Conservation (phyloP, 2,329 filamentous ascomycete genomes). For the Volutella citrinella region DNA sequence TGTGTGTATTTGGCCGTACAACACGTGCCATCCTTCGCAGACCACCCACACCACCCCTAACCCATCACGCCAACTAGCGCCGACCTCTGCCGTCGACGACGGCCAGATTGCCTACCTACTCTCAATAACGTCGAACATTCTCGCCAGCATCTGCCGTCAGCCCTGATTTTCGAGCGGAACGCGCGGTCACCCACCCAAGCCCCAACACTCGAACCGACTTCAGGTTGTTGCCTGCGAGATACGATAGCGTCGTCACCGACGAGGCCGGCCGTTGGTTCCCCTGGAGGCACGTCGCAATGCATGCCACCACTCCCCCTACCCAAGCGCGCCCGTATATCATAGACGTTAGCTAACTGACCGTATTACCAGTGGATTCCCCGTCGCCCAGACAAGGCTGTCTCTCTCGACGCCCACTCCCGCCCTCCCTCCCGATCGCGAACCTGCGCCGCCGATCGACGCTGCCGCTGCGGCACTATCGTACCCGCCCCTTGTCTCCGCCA, state of each 20-base stretch:
- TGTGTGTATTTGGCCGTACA: no score
- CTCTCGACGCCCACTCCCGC: no score
- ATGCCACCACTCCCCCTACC: slow-evolving; percentile 8
- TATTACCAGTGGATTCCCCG: slow-evolving; percentile 9
- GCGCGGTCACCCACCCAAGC: slow-evolving; percentile 27
- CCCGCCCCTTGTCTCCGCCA: slow-evolving; percentile 35
- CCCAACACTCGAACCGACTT: slow-evolving; percentile 20
- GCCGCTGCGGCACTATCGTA: slow-evolving; percentile 19
- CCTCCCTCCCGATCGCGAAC: slow-evolving; percentile 17
- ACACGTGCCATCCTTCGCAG: no score
- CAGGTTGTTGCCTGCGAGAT: slow-evolving; percentile 17
- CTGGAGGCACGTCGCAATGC: no score
- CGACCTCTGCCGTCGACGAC: no score
- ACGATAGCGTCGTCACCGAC: slow-evolving; percentile 19
- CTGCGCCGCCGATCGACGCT: slow-evolving; percentile 23
- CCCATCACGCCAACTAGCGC: no score
- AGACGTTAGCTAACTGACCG: slow-evolving; percentile 20
- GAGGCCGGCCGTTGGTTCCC: no score
- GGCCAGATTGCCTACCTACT: no score
- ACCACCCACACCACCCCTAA: no score
- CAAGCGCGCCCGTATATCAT: slow-evolving; percentile 18
- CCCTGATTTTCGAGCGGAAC: slow-evolving; percentile 27
- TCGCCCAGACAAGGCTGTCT: slow-evolving; percentile 5
- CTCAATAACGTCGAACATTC: no score
- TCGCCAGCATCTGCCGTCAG: slow-evolving; percentile 13